A percentile compares a stretch with the other conserved stretches of the same genome.
phyloP scores from a whole-genome alignment of 208 protist species.

The Leishmania gerbilli region DNA sequence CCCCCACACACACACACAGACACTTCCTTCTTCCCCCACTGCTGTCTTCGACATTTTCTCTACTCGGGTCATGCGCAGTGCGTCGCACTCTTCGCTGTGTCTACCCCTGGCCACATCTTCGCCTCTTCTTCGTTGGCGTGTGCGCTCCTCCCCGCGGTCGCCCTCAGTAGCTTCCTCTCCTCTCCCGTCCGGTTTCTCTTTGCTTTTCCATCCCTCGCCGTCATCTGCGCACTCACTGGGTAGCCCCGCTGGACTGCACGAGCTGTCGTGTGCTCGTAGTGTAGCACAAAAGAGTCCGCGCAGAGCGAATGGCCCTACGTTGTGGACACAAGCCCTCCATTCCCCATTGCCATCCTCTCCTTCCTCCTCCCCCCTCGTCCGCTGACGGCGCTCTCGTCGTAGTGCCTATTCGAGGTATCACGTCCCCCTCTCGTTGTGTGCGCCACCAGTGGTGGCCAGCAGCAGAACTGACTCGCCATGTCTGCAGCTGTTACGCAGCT shows the following conservation, averaged over 20 bases:
- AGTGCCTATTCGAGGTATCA: background rate
- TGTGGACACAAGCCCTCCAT: background rate
- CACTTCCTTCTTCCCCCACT: background rate
- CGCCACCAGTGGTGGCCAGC: background rate
- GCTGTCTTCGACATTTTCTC: background rate
- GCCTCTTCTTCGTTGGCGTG: background rate
- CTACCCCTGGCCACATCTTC: background rate
- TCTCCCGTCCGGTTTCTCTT: background rate
- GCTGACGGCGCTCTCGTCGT: background rate
- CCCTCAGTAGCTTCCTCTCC: background rate
- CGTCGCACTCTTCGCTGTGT: background rate
- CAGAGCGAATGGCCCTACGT: background rate
- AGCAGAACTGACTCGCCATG: background rate
- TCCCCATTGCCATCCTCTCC: background rate
- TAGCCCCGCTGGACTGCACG: background rate
- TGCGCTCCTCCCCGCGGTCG: background rate
- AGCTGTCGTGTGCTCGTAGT: background rate
- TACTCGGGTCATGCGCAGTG: too few species aligned
- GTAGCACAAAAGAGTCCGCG: background rate
- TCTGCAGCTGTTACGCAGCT: conserved; percentile 18
- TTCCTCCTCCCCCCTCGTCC: background rate
- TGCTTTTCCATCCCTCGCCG: background rate
- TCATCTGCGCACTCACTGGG: background rate
- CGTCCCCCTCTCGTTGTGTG: background rate
- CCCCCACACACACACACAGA: too few species aligned